Conservation (phyloP, 225 moss, liverwort and hornwort species). For the Asterella californica region DNA sequence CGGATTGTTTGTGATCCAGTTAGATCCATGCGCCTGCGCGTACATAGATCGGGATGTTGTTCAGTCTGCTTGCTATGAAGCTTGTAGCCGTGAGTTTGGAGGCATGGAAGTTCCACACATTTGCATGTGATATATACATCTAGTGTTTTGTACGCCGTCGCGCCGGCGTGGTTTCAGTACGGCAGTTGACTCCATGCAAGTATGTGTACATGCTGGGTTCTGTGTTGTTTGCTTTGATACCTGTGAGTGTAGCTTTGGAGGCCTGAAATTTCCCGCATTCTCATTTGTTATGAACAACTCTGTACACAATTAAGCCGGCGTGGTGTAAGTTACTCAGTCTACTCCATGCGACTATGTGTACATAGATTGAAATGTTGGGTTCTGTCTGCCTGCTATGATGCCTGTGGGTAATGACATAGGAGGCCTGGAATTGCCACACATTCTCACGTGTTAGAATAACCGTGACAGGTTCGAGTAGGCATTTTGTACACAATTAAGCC, state of each 20-base stretch:
- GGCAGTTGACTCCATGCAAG: slow-evolving; percentile 28
- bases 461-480: background rate
- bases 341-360: slow-evolving; percentile 35
- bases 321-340: slow-evolving; percentile 21
- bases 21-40: slow-evolving; percentile 26
- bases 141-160: slow-evolving; percentile 18
- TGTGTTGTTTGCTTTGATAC: slow-evolving; percentile 35
- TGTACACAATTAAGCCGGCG: slow-evolving; percentile 37
- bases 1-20: background rate
- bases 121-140: background rate
- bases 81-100: slow-evolving; percentile 25
- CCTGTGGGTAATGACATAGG: slow-evolving; percentile 35
- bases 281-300: too few relatives aligned
- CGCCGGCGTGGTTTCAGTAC: slow-evolving; percentile 27
- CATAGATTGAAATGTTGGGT: slow-evolving; percentile 10
- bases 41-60: slow-evolving; percentile 8
- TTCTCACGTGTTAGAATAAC: background rate
- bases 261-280: slow-evolving; percentile 35
- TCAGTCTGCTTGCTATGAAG: slow-evolving; percentile 35
- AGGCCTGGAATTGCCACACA: slow-evolving; percentile 22
- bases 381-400: slow-evolving; percentile 37
- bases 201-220: slow-evolving; percentile 31
- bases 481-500: slow-evolving; percentile 32
- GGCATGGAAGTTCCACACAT: background rate
- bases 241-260: slow-evolving; percentile 38